Base-by-base conservation (phyloP, 2,329 filamentous ascomycete species). In the Aspergillus felis region DNA sequence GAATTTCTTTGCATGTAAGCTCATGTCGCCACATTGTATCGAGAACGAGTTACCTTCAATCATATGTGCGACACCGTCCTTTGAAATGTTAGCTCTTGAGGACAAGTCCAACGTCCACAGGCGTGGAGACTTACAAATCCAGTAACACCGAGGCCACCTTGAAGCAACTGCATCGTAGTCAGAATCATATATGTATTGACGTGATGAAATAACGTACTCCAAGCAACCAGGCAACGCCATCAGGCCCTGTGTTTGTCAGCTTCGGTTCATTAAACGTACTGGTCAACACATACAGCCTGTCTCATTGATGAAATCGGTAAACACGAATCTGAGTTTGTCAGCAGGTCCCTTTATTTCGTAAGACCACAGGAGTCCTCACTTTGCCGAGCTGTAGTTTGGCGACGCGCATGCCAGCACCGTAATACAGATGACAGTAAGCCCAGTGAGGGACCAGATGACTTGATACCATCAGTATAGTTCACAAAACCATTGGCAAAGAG, bases 361-460 rank as follows among this genome's bases (percentile, higher is more conserved):
- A 24, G 1, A 22, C 4, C 5, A 6, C 20, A 4, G 22, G 27
- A 41, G 50, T 22, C 60, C 88, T 53, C 88, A 89, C 9, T 80
- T 70, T 17, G 80, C 87, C 7, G 80, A 82, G 64, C 86, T 85
- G 66, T 84, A 91, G 61, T 87, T 76, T 0, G 86, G 86, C 1
- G 87, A 82, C 0, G 87, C 79, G 66, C 85, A 89, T 3, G 87
- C 81, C 51, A 92, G 74, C 0, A 89, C 78, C 0, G 87, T 88
- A 60, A 90, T 88, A 60, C 80, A 87, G 62, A 91, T 89, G 57
- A 91, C 77, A 47, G 83, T 74, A 63, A 91, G 90, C 0, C 89
- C 89, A 1, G 79, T 72, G 2, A 91, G 77, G 2, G 85, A 88
- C 88, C 88, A 91, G 52, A 85, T 81, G 62, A 91, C 71, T 72